phyloP scores from a whole-genome alignment of 768 basidiomycete genomes.

The Rhodotorula toruloides region DNA sequence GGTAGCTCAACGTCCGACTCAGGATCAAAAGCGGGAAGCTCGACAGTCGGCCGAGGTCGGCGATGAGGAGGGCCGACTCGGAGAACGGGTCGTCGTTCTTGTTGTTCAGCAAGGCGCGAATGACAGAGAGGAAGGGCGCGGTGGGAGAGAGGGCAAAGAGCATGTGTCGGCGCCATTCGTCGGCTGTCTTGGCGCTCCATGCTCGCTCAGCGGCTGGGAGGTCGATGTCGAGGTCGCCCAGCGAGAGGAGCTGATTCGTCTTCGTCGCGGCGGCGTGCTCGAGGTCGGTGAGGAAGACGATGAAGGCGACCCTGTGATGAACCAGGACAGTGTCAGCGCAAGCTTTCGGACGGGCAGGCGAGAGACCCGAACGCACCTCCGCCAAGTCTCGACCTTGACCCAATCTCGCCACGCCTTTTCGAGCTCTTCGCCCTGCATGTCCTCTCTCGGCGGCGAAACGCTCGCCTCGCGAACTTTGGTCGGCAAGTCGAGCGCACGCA shows the following conservation, averaged over 20 bases:
- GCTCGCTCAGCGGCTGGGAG: constrained; percentile 22
- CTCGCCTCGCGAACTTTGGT: neutral
- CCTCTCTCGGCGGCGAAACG: neutral
- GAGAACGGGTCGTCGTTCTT: constrained; percentile 13
- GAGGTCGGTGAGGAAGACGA: constrained; percentile 38
- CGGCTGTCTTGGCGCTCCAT: constrained; percentile 17
- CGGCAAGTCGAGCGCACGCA: constrained; percentile 24
- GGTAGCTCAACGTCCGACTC: constrained; percentile 19
- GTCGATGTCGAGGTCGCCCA: constrained; percentile 24
- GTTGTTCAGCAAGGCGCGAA: constrained; percentile 21
- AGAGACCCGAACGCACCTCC: constrained; percentile 9
- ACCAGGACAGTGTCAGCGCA: neutral
- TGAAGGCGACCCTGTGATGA: constrained; percentile 27
- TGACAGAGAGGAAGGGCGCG: constrained; percentile 18
- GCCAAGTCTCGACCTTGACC: constrained; percentile 33
- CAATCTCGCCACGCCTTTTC: constrained; percentile 24
- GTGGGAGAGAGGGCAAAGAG: neutral
- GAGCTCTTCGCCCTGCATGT: neutral
- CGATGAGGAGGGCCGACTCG: constrained; percentile 13
- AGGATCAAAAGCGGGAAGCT: constrained; percentile 35
- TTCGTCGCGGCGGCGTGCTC: constrained; percentile 23
- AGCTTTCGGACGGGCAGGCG: too few species aligned
- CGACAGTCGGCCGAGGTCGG: constrained; percentile 17
- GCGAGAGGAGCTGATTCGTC: constrained; percentile 14
- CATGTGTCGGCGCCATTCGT: constrained; percentile 8